A percentile compares a stretch with the other conserved stretches of the same genome.
Conservation (phyloP, 148 eudicot species). For the Chenopodium quinoa region DNA sequence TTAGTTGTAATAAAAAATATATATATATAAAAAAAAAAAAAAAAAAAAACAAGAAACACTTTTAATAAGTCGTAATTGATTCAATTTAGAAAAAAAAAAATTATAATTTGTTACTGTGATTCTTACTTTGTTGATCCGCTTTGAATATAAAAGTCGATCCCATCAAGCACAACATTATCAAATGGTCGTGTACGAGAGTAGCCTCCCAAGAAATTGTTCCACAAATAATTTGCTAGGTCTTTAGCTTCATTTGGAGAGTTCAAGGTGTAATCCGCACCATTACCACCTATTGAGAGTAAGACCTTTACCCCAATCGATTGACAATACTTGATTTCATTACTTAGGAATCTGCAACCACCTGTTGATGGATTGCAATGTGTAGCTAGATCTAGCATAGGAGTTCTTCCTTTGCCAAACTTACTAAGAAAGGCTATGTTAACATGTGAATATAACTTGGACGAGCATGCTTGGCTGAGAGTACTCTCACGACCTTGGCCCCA, state of each 20-base stretch:
- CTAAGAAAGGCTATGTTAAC: constrained; percentile 36
- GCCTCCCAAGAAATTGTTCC: constrained; percentile 26
- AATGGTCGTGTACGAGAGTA: constrained; percentile 22
- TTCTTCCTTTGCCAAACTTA: constrained; percentile 29
- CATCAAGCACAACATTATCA: constrained; percentile 28
- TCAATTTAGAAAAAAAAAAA: no score
- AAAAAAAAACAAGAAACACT: no score
- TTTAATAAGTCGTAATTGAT: not conserved
- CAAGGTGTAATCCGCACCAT: constrained; percentile 25
- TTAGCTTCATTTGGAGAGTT: constrained; percentile 28
- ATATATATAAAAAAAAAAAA: no score
- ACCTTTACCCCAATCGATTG: constrained; percentile 33
- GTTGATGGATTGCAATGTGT: constrained; percentile 26
- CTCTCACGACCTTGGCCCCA: constrained; percentile 24
- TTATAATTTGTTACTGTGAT: no score
- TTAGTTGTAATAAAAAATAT: no score
- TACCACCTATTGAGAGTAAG: constrained; percentile 40
- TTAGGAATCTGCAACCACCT: constrained; percentile 18
- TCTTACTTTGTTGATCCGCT: constrained; percentile 14
- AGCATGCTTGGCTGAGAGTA: constrained; percentile 29
- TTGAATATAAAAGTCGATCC: constrained; percentile 34
- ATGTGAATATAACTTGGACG: constrained; percentile 19
- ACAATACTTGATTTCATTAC: constrained; percentile 27
- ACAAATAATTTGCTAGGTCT: constrained; percentile 19
- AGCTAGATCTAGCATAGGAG: constrained; percentile 26